Conservation (phyloP, 169 alveolate species). For the Cryptosporidium muris region DNA sequence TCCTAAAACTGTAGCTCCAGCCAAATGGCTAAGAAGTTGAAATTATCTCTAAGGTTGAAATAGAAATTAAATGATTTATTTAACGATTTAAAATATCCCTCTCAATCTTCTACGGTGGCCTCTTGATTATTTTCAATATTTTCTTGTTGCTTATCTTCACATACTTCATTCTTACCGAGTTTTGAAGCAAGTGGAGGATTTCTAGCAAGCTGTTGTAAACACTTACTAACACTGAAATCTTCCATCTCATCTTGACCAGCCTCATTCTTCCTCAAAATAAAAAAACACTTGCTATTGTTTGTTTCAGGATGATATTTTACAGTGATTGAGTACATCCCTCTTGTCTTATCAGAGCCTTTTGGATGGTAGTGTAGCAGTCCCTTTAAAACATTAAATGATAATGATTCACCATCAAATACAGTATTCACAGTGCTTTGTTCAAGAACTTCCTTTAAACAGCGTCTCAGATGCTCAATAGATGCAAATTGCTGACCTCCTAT, state of each 20-base stretch:
- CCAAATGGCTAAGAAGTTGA: slow-evolving; percentile 11
- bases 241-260: slow-evolving; percentile 50
- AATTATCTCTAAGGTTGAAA: neutral
- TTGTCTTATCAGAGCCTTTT: slow-evolving; percentile 13
- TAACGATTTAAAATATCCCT: neutral
- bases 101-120: neutral
- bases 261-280: slow-evolving; percentile 8
- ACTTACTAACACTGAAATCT: slow-evolving; percentile 56
- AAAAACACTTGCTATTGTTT: slow-evolving; percentile 30
- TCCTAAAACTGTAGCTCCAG: slow-evolving; percentile 28
- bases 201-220: slow-evolving; percentile 56
- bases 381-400: slow-evolving; percentile 22
- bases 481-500: slow-evolving; percentile 58
- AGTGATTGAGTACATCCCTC: slow-evolving; percentile 43
- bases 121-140: neutral
- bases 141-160: neutral
- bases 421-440: slow-evolving; percentile 29
- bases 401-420: slow-evolving; percentile 35
- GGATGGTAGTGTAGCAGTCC: slow-evolving; percentile 58
- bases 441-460: slow-evolving; percentile 51
- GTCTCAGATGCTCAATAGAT: slow-evolving; percentile 58
- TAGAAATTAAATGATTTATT: neutral
- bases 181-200: slow-evolving; percentile 51
- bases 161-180: slow-evolving; percentile 1
- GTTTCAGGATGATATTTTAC: slow-evolving; percentile 18